These are phyloP conservation scores for Creolimax fragrantissima DNA, from an alignment of 78 protist genomes.

Conservation along the genomic window DNA sequence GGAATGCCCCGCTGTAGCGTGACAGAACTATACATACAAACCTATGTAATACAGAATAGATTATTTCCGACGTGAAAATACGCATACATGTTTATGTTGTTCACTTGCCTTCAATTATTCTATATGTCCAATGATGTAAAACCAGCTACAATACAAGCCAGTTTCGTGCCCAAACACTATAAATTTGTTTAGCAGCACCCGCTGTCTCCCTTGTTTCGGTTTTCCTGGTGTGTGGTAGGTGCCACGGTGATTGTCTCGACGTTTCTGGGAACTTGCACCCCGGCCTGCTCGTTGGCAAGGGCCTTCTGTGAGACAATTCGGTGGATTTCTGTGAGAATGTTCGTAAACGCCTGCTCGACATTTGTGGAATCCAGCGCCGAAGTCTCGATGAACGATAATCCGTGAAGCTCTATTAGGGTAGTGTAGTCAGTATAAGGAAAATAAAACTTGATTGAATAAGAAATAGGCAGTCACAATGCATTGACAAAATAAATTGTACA, in stretches of 20 bases:
- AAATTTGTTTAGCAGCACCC: neutral
- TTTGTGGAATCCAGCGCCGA: slow-evolving; percentile 64
- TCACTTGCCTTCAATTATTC: neutral
- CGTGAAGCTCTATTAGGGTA: slow-evolving; percentile 24
- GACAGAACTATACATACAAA: no score
- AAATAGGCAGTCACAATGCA: no score
- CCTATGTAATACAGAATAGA: no score
- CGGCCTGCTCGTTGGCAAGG: neutral
- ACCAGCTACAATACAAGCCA: neutral
- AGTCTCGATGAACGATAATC: slow-evolving; percentile 61
- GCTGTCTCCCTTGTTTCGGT: neutral
- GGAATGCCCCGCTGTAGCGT: no score
- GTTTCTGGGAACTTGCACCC: neutral
- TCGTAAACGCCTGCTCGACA: slow-evolving; percentile 65
- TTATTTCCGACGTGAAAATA: no score
- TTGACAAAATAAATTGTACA: neutral
- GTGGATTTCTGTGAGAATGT: slow-evolving; percentile 30
- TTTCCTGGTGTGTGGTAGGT: neutral
- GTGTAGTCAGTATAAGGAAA: no score
- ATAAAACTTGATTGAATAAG: no score
- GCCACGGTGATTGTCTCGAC: neutral
- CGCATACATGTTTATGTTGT: neutral
- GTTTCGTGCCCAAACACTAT: neutral
- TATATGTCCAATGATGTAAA: neutral
- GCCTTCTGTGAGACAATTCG: neutral